Base-by-base conservation (phyloP, 2,329 filamentous ascomycete species). In the Cercospora janseana region DNA sequence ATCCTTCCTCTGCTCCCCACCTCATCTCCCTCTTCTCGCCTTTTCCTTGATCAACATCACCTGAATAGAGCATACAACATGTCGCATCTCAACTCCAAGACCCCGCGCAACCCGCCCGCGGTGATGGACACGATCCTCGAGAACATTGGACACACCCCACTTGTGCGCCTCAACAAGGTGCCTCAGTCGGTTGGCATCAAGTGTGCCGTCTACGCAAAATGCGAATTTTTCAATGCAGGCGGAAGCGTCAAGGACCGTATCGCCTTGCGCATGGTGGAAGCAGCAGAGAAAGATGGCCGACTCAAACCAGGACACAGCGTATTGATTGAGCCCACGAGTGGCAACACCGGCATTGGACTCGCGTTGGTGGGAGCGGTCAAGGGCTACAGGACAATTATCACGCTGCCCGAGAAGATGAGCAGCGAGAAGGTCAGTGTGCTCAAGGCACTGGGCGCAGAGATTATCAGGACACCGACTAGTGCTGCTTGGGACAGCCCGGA, bases 341-440 rank as follows among this genome's bases (percentile, higher is more conserved):
- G 93, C 48, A 98, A 98, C 71, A 98, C 93, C 76, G 93, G 93
- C 60, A 98, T 98, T 60, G 93, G 93, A 16, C 79, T 98, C 31
- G 93, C 93, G 21, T 82, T 98, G 26, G 92, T 97, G 13, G 92
- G 83, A 51, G 93, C 93, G 12, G 87, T 98, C 66, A 97, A 96
- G 76, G 92, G 91, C 60, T 98, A 97, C 79, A 92, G 92, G 73
- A 94, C 91, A 31, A 97, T 98, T 73, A 98, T 98, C 70, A 98
- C 93, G 8, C 82, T 98, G 37, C 93, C 93, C 44, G 93, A 98
- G 75, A 98, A 98, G 79, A 98, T 98, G 93, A 96, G 90, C 1
- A 87, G 90, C 40, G 93, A 98, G 73, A 98, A 98, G 73, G 93
- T 98, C 29, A 87, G 92, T 2, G 93, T 98, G 21, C 79, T 98